These are phyloP conservation scores for Pilatotrama ljubarskyi DNA, from an alignment of 768 basidiomycete species.

Conservation along the genomic window DNA sequence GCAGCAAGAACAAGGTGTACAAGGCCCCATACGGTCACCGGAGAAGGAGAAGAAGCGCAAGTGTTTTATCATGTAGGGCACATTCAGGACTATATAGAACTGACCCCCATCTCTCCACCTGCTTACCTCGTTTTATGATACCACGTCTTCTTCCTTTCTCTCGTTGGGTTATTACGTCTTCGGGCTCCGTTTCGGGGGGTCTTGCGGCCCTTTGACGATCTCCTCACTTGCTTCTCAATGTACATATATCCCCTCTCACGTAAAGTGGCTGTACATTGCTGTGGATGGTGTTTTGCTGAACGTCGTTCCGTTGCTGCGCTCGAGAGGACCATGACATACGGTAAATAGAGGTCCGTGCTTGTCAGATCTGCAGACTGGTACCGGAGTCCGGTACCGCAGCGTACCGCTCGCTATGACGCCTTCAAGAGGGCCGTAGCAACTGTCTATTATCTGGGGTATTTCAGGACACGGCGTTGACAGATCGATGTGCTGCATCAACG, in stretches of 20 bases:
- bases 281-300: slow-evolving; percentile 13
- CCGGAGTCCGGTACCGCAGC: background rate
- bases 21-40: slow-evolving; percentile 26
- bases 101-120: slow-evolving; percentile 39
- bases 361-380: background rate
- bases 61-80: slow-evolving; percentile 83
- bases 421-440: background rate
- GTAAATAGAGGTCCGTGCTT: no score
- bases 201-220: slow-evolving; percentile 19
- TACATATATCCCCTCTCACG: slow-evolving; percentile 29
- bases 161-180: slow-evolving; percentile 30
- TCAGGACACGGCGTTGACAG: background rate
- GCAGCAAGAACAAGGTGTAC: slow-evolving; percentile 46
- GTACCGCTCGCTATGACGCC: background rate
- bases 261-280: slow-evolving; percentile 25
- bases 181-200: slow-evolving; percentile 26
- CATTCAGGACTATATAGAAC: slow-evolving; percentile 72
- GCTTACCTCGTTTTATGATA: slow-evolving; percentile 82
- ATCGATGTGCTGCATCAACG: background rate
- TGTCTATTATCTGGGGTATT: background rate
- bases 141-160: slow-evolving; percentile 51
- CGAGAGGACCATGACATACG: background rate
- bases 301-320: background rate
- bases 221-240: slow-evolving; percentile 27
- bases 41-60: slow-evolving; percentile 50